Evolutionary conservation across 169 alveolate species (phyloP).

Genomic region (Cystoisospora suis): DNA sequence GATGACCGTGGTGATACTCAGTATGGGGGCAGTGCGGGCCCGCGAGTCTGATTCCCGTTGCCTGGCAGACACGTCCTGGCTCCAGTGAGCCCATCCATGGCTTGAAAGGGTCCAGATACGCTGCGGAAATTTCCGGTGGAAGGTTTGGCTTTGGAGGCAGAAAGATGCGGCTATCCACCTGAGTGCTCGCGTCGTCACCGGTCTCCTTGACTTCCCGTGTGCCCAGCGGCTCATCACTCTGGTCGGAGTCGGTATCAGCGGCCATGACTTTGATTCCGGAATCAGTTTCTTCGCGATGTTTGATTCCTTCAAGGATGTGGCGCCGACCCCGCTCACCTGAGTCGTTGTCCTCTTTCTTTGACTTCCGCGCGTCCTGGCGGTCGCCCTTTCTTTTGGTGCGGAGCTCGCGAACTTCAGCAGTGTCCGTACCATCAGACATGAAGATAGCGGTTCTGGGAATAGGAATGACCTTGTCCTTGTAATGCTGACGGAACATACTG

Average conservation of each 20-base stretch:
- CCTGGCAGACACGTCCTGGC: not conserved
- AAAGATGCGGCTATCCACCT: too few species aligned
- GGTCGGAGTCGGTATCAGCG: too few species aligned
- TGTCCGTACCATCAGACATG: not conserved
- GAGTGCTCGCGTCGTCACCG: too few species aligned
- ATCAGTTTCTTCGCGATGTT: too few species aligned
- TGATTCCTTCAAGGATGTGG: too few species aligned
- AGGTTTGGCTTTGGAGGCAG: not conserved
- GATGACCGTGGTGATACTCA: not conserved
- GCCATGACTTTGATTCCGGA: too few species aligned
- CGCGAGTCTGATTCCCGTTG: not conserved
- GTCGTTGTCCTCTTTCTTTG: too few species aligned
- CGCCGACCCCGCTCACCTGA: too few species aligned
- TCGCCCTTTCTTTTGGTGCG: too few species aligned
- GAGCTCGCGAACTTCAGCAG: not conserved
- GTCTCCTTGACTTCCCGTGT: too few species aligned
- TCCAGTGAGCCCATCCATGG: not conserved
- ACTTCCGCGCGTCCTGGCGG: too few species aligned
- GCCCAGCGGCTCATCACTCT: too few species aligned
- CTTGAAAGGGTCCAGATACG: not conserved
- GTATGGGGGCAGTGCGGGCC: not conserved
- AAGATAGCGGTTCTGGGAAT: not conserved
- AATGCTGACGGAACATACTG: conserved; percentile 65
- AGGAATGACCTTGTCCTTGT: conserved; percentile 20
- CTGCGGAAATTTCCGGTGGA: not conserved